Conservation (phyloP, 2,329 filamentous ascomycete species). For the Mollisia scopiformis region DNA sequence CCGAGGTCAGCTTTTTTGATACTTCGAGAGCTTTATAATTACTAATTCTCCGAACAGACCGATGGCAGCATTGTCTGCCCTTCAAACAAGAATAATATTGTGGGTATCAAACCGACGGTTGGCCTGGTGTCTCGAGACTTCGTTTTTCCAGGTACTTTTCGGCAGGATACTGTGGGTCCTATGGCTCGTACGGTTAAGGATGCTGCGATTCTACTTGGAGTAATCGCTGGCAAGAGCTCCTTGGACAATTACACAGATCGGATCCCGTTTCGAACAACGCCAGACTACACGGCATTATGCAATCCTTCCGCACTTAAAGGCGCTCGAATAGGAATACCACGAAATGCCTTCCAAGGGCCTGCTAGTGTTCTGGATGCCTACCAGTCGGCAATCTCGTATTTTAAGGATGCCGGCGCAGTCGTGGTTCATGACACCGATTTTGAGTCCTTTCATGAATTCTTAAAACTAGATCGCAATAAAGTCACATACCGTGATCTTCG, state of each 20-base stretch:
- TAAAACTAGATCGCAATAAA: conserved; percentile 43
- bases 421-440: conserved; percentile 63
- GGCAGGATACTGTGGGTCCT: conserved; percentile 66
- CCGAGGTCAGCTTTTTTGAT: too few relatives aligned
- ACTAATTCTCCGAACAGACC: too few relatives aligned
- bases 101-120: conserved; percentile 68
- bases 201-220: conserved; percentile 61
- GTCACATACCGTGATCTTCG: conserved; percentile 47
- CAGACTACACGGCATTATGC: conserved; percentile 64
- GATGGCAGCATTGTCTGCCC: conserved; percentile 66
- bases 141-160: conserved; percentile 66
- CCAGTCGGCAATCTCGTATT: conserved; percentile 55
- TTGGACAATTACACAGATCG: conserved; percentile 66
- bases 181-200: conserved; percentile 69
- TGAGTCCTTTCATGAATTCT: conserved; percentile 52
- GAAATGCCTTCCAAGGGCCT: conserved; percentile 53
- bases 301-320: conserved; percentile 55
- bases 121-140: conserved; percentile 64
- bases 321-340: conserved; percentile 65
- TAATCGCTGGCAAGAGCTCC: conserved; percentile 63
- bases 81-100: conserved; percentile 56
- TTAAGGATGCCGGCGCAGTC: conserved; percentile 55
- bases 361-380: conserved; percentile 54
- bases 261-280: conserved; percentile 56
- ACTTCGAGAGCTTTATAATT: too few relatives aligned